Evolutionary conservation across 1,284 basidiomycete genomes (phyloP), one percentile per base, ranked within the genome.

Genomic region (Heterobasidion annosum): DNA sequence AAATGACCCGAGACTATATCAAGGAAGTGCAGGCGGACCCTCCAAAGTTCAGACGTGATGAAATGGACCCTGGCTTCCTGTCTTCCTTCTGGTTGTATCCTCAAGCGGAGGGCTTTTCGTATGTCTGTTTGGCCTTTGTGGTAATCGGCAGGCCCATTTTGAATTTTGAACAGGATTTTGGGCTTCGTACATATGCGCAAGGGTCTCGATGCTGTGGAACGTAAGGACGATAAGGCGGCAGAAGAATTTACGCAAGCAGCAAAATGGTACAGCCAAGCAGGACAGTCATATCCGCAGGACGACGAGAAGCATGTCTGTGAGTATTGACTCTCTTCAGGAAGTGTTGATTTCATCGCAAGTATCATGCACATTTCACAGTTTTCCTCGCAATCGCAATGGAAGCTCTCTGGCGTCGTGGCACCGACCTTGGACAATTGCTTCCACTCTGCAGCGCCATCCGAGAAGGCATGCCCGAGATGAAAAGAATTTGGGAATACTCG

Each of bases 51-150:
- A 25, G 3, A 4, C 52, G 35, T 35, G 47, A 43, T 18, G 44
- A 33, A 19, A 56, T 12, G 56, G 64, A 66, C 51, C 62, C 64
- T 9, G 68, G 65, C 1, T 64, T 66, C 52, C 48, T 61, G 19
- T 54, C 61, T 8, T 68, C 71, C 1, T 73, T 70, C 56, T 68
- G 65, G 59, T 53, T 64, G 18, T 74, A 75, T 59, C 70, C 70
- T 15, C 62, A 61, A 33, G 74, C 61, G 7, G 65, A 67, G 43
- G 72, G 70, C 16, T 58, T 68, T 34, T 61, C 68, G 74, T 75
- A 58, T 32, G 69, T 65, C 18, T 25, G 4, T 25, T 35, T 3
- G 32, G n/a, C 10, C 34, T 37, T 4, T 43, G 16, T 12, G 69
- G 6, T 71, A 67, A 0, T 71, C 68, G 64, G 70, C 64, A 59